Evolutionary conservation across 2,329 filamentous ascomycete species (phyloP).

Genomic region (Diaporthe vaccinii): DNA sequence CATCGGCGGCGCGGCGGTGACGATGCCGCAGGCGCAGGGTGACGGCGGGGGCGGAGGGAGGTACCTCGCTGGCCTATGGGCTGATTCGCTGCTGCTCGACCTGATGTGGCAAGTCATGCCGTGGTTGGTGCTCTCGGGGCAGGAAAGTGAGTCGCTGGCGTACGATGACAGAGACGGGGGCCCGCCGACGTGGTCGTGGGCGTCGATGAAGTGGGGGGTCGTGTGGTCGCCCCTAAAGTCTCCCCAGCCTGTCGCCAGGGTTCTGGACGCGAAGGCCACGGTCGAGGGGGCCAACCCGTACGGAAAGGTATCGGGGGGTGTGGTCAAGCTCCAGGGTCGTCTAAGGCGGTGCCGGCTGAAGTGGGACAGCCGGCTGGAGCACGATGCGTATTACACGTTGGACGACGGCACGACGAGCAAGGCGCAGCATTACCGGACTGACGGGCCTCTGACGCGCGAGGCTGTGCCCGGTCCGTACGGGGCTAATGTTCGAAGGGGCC

Average conservation of each 20-base stretch:
- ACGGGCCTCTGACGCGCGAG: constrained; percentile 15
- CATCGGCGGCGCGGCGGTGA: not conserved
- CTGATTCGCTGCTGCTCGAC: not conserved
- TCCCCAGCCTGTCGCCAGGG: not conserved
- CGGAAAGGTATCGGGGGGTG: not conserved
- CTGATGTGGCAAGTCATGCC: constrained; percentile 29
- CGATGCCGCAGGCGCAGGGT: constrained; percentile 8
- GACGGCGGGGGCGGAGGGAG: not conserved
- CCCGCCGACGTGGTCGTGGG: constrained; percentile 26
- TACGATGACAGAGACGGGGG: not conserved
- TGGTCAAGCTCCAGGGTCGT: constrained; percentile 7
- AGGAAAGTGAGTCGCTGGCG: constrained; percentile 8
- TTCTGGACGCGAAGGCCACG: not conserved
- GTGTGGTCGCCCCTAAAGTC: constrained; percentile 8
- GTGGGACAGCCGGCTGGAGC: not conserved
- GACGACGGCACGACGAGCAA: not conserved
- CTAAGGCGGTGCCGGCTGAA: constrained; percentile 8
- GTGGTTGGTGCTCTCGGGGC: constrained; percentile 7
- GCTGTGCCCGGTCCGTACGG: not conserved
- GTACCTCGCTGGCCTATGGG: constrained; percentile 2
- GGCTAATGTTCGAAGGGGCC: not conserved
- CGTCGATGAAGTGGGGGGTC: constrained; percentile 13
- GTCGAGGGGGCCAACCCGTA: constrained; percentile 22
- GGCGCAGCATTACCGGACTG: constrained; percentile 16
- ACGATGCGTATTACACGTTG: not conserved